Conservation (phyloP, 164 flowering plant species). For the Saururus chinensis region DNA sequence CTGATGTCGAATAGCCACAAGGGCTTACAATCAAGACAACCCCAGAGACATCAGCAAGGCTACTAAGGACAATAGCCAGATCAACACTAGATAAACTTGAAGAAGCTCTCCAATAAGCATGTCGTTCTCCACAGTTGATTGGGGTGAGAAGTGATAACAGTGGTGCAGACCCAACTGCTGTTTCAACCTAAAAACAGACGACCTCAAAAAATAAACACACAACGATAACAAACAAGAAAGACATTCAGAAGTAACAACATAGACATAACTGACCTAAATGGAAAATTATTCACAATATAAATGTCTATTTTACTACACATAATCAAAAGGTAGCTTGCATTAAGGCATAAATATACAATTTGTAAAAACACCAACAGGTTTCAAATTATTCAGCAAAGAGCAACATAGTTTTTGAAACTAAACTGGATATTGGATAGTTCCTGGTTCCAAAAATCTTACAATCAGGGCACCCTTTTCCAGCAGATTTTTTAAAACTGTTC, state of each 20-base stretch:
- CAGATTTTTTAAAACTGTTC: too few relatives aligned
- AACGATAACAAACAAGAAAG: not conserved
- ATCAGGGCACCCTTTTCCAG: too few relatives aligned
- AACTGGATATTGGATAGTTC: too few relatives aligned
- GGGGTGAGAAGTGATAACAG: conserved; percentile 75
- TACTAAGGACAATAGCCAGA: conserved; percentile 64
- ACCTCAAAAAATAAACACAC: not conserved
- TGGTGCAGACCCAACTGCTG: conserved; percentile 79
- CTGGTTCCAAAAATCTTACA: too few relatives aligned
- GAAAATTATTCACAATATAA: not conserved
- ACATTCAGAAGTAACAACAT: not conserved
- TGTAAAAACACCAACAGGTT: not conserved
- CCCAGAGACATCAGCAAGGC: conserved; percentile 78
- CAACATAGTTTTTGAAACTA: not conserved
- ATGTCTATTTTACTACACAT: not conserved
- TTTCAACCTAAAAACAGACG: conserved; percentile 51
- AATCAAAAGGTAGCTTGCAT: not conserved
- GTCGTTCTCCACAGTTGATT: conserved; percentile 36
- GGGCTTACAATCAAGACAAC: conserved; percentile 80
- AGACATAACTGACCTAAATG: not conserved
- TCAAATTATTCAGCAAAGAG: not conserved
- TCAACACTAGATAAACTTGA: conserved; percentile 48
- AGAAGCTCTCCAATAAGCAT: conserved; percentile 85
- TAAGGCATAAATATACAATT: not conserved
- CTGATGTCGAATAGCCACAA: conserved; percentile 78